These are phyloP conservation scores for Neoboletus brunneissimus DNA, from an alignment of 768 basidiomycete species.

Conservation along the genomic window DNA sequence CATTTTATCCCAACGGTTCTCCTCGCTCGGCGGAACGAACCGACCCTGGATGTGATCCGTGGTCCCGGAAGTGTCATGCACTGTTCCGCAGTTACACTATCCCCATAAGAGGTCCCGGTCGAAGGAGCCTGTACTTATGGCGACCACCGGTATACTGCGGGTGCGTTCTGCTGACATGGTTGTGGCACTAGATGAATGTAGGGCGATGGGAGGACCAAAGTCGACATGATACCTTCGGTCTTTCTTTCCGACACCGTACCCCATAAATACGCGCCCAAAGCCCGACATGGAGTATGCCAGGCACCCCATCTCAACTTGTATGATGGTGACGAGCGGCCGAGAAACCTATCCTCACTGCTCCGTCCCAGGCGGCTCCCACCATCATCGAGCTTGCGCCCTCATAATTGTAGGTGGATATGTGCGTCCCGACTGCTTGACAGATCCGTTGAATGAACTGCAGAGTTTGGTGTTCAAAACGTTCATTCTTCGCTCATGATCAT, in stretches of 20 bases:
- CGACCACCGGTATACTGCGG: neutral
- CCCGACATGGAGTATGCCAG: neutral
- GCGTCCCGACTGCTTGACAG: neutral
- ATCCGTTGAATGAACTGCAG: constrained; percentile 1
- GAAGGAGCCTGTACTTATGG: constrained; percentile 1
- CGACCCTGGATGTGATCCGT: constrained; percentile 20
- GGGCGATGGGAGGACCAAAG: neutral
- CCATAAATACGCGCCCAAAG: neutral
- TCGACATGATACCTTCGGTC: neutral
- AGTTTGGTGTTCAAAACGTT: neutral
- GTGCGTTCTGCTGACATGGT: neutral
- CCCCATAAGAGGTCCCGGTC: neutral
- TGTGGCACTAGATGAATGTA: neutral
- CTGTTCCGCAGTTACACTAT: neutral
- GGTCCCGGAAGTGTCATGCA: neutral
- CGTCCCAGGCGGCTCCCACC: constrained; percentile 5
- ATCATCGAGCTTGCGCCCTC: neutral
- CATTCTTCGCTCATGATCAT: neutral
- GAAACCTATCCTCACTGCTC: constrained; percentile 2
- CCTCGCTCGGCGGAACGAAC: neutral
- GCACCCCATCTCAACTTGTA: neutral
- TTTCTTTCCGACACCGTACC: constrained; percentile 1
- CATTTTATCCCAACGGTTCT: neutral
- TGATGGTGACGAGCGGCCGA: neutral
- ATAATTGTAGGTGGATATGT: neutral